Conservation (phyloP, 2,329 filamentous ascomycete genomes). For the Mollisia scopiformis region DNA sequence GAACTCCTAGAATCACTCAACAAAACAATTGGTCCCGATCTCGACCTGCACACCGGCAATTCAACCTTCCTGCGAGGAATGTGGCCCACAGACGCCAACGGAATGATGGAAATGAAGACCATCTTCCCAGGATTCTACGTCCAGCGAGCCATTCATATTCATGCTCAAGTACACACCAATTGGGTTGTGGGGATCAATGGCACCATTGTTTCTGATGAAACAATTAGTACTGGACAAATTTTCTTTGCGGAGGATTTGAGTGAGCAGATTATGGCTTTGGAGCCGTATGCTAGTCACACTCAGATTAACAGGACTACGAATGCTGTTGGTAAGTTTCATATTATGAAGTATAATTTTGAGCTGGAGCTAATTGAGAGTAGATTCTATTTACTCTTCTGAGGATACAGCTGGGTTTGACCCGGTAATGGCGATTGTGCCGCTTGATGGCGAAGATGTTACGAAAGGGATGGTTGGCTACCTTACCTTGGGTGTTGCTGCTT, state of each 20-base stretch:
- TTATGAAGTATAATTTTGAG: background rate
- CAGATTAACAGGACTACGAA: background rate
- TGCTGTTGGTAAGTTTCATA: constrained; percentile 10
- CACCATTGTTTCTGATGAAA: constrained; percentile 51
- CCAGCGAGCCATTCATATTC: constrained; percentile 49
- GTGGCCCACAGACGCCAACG: constrained; percentile 42
- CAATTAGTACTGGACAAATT: constrained; percentile 60
- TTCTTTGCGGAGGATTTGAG: constrained; percentile 66
- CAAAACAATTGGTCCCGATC: background rate
- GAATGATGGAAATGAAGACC: constrained; percentile 45
- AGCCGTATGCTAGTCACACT: constrained; percentile 44
- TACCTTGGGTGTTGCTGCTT: constrained; percentile 36
- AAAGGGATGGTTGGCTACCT: constrained; percentile 43
- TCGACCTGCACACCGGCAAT: background rate
- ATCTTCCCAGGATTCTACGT: constrained; percentile 48
- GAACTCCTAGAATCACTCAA: background rate
- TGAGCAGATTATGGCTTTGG: constrained; percentile 48
- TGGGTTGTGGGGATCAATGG: constrained; percentile 42
- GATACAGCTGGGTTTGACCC: constrained; percentile 35
- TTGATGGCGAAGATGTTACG: constrained; percentile 38
- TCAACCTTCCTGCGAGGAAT: background rate
- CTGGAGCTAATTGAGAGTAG: background rate
- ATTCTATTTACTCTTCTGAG: constrained; percentile 1
- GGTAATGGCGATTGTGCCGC: constrained; percentile 35
- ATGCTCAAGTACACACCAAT: constrained; percentile 49